phyloP scores from a whole-genome alignment of 169 alveolate species.

The Theileria luwenshuni region DNA sequence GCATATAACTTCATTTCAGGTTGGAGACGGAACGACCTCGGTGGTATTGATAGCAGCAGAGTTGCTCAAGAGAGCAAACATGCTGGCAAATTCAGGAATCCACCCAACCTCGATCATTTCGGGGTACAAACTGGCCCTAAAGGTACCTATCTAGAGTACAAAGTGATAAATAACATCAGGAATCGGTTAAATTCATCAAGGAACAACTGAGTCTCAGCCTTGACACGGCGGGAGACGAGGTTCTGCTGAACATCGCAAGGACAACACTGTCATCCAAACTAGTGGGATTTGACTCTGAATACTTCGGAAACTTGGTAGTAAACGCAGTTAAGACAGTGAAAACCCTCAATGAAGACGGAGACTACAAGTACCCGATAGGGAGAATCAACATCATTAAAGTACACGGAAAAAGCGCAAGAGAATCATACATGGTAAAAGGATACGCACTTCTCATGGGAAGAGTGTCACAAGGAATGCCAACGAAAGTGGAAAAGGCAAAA shows the following conservation, averaged over 20 bases:
- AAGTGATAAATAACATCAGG: slow-evolving; percentile 46
- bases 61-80: slow-evolving; percentile 94
- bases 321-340: slow-evolving; percentile 92
- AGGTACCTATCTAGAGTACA: slow-evolving; percentile 16
- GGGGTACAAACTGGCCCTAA: slow-evolving; percentile 92
- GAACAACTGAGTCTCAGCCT: slow-evolving; percentile 85
- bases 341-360: slow-evolving; percentile 81
- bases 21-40: slow-evolving; percentile 99
- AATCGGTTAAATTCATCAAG: slow-evolving; percentile 92
- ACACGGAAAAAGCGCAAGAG: slow-evolving; percentile 94
- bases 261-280: slow-evolving; percentile 94
- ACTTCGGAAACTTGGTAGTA: slow-evolving; percentile 93
- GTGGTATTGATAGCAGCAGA: slow-evolving; percentile 99
- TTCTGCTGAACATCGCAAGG: slow-evolving; percentile 90
- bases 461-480: slow-evolving; percentile 96
- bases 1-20: slow-evolving; percentile 61
- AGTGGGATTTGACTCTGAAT: slow-evolving; percentile 91
- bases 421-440: slow-evolving; percentile 90
- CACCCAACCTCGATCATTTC: slow-evolving; percentile 98
- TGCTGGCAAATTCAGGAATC: slow-evolving; percentile 92
- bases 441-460: slow-evolving; percentile 92
- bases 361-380: slow-evolving; percentile 93
- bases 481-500: slow-evolving; percentile 90
- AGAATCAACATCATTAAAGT: slow-evolving; percentile 92
- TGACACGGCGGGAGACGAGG: slow-evolving; percentile 85